A percentile compares a stretch with the other conserved stretches of the same genome.
Evolutionary conservation across 164 flowering plant genomes (phyloP).

Genomic region (Vitis amurensis): DNA sequence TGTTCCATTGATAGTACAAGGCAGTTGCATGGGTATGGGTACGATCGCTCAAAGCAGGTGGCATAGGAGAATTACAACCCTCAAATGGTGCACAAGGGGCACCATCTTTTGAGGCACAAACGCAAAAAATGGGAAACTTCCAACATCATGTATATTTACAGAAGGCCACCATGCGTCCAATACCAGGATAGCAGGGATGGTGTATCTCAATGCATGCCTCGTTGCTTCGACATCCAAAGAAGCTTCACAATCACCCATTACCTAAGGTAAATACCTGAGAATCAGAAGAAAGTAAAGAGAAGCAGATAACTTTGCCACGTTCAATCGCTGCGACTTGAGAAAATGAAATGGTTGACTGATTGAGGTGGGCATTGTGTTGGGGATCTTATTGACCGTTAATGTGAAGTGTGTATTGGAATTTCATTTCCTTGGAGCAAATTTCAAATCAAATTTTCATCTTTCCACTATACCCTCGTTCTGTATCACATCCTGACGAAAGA

Average conservation of each 20-base stretch:
- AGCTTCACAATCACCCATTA: too few species aligned
- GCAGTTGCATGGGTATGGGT: too few species aligned
- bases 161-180: not conserved
- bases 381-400: too few species aligned
- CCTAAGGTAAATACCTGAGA: too few species aligned
- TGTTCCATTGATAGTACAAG: too few species aligned
- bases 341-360: too few species aligned
- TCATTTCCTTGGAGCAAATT: not conserved
- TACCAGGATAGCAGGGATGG: conserved; percentile 7
- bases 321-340: too few species aligned
- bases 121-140: not conserved
- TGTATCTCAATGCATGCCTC: conserved; percentile 1
- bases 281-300: conserved; percentile 1
- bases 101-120: conserved; percentile 5
- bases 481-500: too few species aligned
- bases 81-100: conserved; percentile 13
- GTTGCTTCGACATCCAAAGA: conserved; percentile 6
- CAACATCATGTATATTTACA: conserved; percentile 2
- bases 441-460: not conserved
- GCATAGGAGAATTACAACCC: not conserved
- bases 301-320: too few species aligned
- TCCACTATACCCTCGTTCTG: too few species aligned
- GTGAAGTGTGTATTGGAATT: too few species aligned
- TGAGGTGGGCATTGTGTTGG: too few species aligned
- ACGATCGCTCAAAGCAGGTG: not conserved